Evolutionary conservation across 164 flowering plant genomes (phyloP), one percentile per base, ranked within the genome.

Genomic region (Macadamia integrifolia): DNA sequence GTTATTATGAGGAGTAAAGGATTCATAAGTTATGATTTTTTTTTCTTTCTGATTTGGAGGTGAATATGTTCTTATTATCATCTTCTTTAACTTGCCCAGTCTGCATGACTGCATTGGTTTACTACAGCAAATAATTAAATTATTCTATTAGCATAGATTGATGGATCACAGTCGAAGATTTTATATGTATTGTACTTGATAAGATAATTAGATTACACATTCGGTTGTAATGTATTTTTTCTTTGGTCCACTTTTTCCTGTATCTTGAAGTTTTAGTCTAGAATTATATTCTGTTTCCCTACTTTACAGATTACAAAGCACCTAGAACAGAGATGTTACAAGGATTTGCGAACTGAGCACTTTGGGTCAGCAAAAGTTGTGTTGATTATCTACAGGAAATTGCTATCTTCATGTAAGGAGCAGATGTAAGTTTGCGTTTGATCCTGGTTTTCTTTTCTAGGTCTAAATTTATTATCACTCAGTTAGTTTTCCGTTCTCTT

Each of bases 291-390:
- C 29, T 0, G 52, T n/a, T 40, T 40, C 59, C 7, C n/a, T 48
- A 15, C 30, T 68, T 46, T 56, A 49, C 91, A 92, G 98, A 88
- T 92, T 61, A 84, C 93, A 1, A 72, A 76, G 35, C 74, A 72
- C 62, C 77, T 92, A 31, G 98, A 90, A 77, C 93, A 86, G 72
- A 84, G 79, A 76, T 92, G 87, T 78, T 92, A 85, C 84, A 92
- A 90, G 83, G 93, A 87, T 70, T 75, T 92, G 76, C 79, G 98
- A 64, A 78, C 72, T 65, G 89, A 83, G 81, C 82, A 86, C 65
- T 79, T 85, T 75, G 89, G 83, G 49, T 86, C 88, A 23, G 93
- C 79, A 53, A 89, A 86, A 79, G 85, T 87, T 72, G 95, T 90
- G 61, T 61, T 86, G 69, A 75, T 81, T 77, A 78, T 90, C 61